A percentile compares a stretch with the other conserved stretches of the same genome.
phyloP scores from a whole-genome alignment of 345 rosid species.

The Eucalyptus erythrocorys region DNA sequence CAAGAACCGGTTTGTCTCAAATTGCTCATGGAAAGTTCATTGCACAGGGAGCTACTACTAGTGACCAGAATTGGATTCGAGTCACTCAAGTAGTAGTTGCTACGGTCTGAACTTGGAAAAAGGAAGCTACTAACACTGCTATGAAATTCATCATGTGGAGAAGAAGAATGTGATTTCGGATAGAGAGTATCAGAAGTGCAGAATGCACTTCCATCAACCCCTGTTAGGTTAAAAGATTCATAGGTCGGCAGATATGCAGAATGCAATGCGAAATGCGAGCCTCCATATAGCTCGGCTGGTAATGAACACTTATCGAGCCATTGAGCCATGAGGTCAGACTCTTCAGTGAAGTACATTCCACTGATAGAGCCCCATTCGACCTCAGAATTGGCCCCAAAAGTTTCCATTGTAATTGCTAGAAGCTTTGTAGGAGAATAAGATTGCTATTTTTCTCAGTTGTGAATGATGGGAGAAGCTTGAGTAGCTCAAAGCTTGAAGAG shows the following conservation, averaged over 20 bases:
- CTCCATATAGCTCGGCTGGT: not conserved
- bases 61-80: conserved; percentile 12
- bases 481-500: not conserved
- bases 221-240: conserved; percentile 15
- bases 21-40: conserved; percentile 32
- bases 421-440: not conserved
- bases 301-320: conserved; percentile 30
- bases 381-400: not conserved
- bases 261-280: conserved; percentile 3
- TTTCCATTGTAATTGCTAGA: not conserved
- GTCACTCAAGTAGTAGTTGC: conserved; percentile 16
- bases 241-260: conserved; percentile 20
- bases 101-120: conserved; percentile 11
- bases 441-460: not conserved
- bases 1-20: conserved; percentile 11
- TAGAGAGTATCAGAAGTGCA: not conserved
- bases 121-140: conserved; percentile 10
- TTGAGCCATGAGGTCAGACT: conserved; percentile 65
- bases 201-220: not conserved
- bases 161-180: conserved; percentile 3
- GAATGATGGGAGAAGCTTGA: not conserved
- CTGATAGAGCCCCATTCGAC: conserved; percentile 45
- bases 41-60: conserved; percentile 11
- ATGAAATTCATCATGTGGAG: conserved; percentile 20
- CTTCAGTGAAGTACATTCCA: conserved; percentile 47